Conservation (phyloP, 257 asterid species). For the Echites panduratus region DNA sequence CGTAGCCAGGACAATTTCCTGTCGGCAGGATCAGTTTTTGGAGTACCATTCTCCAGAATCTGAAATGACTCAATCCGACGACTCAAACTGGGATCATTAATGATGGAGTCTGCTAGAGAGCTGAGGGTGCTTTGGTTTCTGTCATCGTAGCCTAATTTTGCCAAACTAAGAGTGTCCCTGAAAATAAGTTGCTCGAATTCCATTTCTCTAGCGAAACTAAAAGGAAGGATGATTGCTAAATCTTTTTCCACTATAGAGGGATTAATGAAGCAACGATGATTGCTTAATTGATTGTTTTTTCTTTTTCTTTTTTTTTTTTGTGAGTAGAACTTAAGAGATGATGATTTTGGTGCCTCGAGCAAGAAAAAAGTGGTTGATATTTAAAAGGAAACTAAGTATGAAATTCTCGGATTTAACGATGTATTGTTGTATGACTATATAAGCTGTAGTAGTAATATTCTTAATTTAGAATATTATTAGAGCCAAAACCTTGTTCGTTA, state of each 20-base stretch:
- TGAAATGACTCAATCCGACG: slow-evolving; percentile 15
- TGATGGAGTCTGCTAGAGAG: not conserved
- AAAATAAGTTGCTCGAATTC: not conserved
- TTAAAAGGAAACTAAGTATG: not conserved
- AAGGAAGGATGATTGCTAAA: not conserved
- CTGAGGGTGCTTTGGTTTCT: not conserved
- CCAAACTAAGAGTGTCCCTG: not conserved
- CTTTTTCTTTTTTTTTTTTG: not conserved
- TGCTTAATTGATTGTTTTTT: too few relatives aligned
- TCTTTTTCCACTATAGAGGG: not conserved
- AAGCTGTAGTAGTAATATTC: too few relatives aligned
- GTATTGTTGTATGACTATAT: too few relatives aligned
- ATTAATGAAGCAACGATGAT: not conserved
- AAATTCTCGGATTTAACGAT: too few relatives aligned
- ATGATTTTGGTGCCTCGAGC: not conserved
- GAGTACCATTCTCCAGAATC: slow-evolving; percentile 13
- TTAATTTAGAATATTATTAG: too few relatives aligned
- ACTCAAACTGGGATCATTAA: not conserved
- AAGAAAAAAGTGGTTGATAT: not conserved
- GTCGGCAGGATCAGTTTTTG: slow-evolving; percentile 14
- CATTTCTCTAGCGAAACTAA: not conserved
- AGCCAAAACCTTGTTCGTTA: too few relatives aligned
- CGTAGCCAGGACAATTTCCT: slow-evolving; percentile 52
- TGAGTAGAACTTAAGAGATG: not conserved
- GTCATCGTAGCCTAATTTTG: not conserved